Conservation (phyloP, 23 red algal genomes). For the Gracilaria domingensis region DNA sequence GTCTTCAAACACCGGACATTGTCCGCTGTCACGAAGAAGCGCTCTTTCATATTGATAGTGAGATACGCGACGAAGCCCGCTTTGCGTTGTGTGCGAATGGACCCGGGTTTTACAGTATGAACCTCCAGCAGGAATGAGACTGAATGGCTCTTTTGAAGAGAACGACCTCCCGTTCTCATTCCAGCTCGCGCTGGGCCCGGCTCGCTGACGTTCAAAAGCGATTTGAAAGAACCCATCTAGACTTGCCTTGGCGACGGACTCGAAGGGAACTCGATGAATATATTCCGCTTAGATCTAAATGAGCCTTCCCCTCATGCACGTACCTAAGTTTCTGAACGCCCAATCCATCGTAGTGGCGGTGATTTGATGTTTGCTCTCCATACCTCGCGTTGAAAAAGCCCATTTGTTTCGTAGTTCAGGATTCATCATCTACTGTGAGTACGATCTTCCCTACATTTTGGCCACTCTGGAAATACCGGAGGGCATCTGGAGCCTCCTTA, state of each 20-base stretch:
- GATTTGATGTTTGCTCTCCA: too few species aligned
- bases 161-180: not conserved
- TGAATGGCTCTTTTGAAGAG: not conserved
- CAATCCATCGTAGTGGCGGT: not conserved
- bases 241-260: not conserved
- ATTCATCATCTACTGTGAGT: constrained; percentile 16
- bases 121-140: not conserved
- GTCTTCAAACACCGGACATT: not conserved
- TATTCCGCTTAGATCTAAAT: not conserved
- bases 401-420: not conserved
- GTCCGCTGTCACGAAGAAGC: not conserved
- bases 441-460: constrained; percentile 55
- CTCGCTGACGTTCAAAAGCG: not conserved
- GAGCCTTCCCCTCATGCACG: not conserved
- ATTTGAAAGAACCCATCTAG: not conserved
- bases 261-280: not conserved
- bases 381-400: too few species aligned
- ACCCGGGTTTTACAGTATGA: not conserved
- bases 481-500: constrained; percentile 32
- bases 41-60: not conserved
- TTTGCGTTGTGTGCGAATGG: not conserved
- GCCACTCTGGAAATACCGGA: constrained; percentile 49
- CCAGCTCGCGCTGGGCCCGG: not conserved
- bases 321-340: not conserved
- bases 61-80: not conserved